These are phyloP conservation scores for Fraxinus baroniana DNA, from an alignment of 305 asterid genomes.

Conservation along the genomic window DNA sequence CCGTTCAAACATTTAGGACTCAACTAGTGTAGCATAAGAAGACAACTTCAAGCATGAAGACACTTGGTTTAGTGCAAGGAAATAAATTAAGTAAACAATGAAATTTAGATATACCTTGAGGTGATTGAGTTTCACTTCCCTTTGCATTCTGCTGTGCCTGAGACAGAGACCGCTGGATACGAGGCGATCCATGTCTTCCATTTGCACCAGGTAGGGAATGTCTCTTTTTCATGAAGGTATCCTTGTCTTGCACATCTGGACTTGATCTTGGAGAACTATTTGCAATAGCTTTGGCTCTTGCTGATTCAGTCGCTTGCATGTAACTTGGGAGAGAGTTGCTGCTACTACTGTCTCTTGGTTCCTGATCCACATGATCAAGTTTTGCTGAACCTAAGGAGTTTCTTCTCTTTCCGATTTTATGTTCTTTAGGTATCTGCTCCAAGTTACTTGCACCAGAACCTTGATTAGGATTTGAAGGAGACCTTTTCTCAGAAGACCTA, in stretches of 20 bases:
- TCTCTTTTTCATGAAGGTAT: slow-evolving; percentile 59
- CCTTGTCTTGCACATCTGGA: slow-evolving; percentile 87
- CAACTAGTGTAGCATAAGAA: neutral
- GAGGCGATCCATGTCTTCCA: slow-evolving; percentile 89
- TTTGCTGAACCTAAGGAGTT: slow-evolving; percentile 69
- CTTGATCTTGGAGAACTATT: slow-evolving; percentile 86
- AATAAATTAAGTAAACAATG: slow-evolving; percentile 2
- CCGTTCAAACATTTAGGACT: neutral
- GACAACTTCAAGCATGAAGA: neutral
- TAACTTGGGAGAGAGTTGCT: slow-evolving; percentile 82
- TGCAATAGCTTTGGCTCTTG: slow-evolving; percentile 81
- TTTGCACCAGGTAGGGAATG: slow-evolving; percentile 71
- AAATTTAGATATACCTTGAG: slow-evolving; percentile 63
- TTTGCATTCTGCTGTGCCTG: slow-evolving; percentile 70
- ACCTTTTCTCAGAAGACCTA: slow-evolving; percentile 49
- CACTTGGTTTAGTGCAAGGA: neutral
- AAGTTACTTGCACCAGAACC: slow-evolving; percentile 53
- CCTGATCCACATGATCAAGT: slow-evolving; percentile 73
- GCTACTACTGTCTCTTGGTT: slow-evolving; percentile 73
- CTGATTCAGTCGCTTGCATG: slow-evolving; percentile 99
- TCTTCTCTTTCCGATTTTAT: slow-evolving; percentile 61
- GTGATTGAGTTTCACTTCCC: slow-evolving; percentile 68
- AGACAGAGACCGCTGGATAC: slow-evolving; percentile 65
- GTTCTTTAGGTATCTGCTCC: slow-evolving; percentile 63
- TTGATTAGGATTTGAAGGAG: slow-evolving; percentile 41